Evolutionary conservation across 129 eudicot genomes (phyloP), one percentile per base, ranked within the genome.

Genomic region (Centrapalus pauciflorus): DNA sequence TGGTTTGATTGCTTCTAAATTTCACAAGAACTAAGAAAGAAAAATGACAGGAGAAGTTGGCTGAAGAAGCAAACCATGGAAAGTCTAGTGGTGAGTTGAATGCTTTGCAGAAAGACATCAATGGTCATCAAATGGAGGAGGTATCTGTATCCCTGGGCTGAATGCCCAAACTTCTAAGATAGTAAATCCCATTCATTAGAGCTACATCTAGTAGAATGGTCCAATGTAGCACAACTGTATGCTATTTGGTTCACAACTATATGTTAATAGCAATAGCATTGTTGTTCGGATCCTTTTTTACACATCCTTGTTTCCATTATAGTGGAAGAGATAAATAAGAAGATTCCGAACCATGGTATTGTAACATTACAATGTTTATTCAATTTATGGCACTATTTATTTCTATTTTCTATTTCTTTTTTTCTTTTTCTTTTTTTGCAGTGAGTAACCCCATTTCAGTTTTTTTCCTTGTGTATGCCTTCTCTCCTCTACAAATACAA

Each of bases 51-150:
- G 84, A 64, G 20, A 83, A 75, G 50, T 45, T 76, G 2, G 55
- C 43, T 7, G 88, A 77, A 40, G 89, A 86, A 66, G 14, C 77
- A 23, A 74, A 61, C 60, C 77, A 67, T 14, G 74, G 14, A 19
- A 82, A 77, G 56, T 43, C 79, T 9, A 58, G 34, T 48, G 83
- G 55, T 61, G 85, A 75, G 54, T 80, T 48, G 62, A 70, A 38
- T 11, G 28, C 48, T 14, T 55, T 59, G 33, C 73, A 33, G 45
- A 76, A 81, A 63, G 81, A 77, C 23, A 63, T 29, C 12, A 81
- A 71, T 12, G 70, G 61, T 20, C 73, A 75, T 61, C 72, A 75
- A 68, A 49, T 75, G 75, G 84, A 75, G 57, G 73, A 67, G 19
- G 67, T 74, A 34, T 70, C 75, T 1, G 67, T 74, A 34, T 70